Conservation (phyloP, 2,329 filamentous ascomycete genomes). For the Calonectria pteridis region DNA sequence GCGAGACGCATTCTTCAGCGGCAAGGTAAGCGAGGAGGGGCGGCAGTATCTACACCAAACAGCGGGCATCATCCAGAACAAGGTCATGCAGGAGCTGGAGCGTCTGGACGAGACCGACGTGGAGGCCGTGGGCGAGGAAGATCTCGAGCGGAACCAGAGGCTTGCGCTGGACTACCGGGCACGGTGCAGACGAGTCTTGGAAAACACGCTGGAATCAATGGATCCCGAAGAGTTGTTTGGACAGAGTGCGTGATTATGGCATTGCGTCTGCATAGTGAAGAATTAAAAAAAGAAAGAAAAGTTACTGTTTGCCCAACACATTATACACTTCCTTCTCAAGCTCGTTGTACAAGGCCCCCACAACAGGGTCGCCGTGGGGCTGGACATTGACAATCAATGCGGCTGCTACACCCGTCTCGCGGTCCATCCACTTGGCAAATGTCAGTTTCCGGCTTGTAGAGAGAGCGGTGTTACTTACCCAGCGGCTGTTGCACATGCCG, state of each 20-base stretch:
- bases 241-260: constrained; percentile 27
- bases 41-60: constrained; percentile 49
- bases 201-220: constrained; percentile 58
- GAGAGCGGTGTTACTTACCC: constrained; percentile 49
- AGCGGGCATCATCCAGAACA: constrained; percentile 57
- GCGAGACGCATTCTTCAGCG: constrained; percentile 47
- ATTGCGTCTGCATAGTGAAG: background rate
- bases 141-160: constrained; percentile 59
- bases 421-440: constrained; percentile 51
- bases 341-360: constrained; percentile 52
- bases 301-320: constrained; percentile 23
- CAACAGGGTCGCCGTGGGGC: constrained; percentile 53
- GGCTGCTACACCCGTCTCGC: constrained; percentile 54
- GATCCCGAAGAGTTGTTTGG: constrained; percentile 47
- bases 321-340: constrained; percentile 56
- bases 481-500: constrained; percentile 57
- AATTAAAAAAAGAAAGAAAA: background rate
- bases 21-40: constrained; percentile 46
- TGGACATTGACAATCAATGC: constrained; percentile 54
- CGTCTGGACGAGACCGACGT: constrained; percentile 61
- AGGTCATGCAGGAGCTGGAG: constrained; percentile 58
- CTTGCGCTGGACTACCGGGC: constrained; percentile 63
- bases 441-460: background rate
- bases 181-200: constrained; percentile 62
- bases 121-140: constrained; percentile 55